Base-by-base conservation (phyloP, 1,284 basidiomycete genomes). In the Cryptococcus deneoformans region DNA sequence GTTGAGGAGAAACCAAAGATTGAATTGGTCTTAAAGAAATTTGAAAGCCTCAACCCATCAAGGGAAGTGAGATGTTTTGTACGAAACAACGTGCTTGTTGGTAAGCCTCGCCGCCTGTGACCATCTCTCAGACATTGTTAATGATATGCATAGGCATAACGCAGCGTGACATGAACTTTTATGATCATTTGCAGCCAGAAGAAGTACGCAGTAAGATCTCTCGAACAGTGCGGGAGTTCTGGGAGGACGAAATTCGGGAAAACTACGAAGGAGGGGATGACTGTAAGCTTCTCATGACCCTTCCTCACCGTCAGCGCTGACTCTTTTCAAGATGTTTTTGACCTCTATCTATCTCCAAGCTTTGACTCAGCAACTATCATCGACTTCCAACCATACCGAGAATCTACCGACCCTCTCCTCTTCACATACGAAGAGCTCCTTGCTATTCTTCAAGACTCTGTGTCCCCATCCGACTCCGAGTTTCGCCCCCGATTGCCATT, bases 1-100 rank as follows among this genome's bases (percentile, higher is more conserved):
- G 20, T 24, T 45, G 40, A 42, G 36, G 43, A 7, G 36, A 51
- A 53, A n/a, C 88, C 89, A 64, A 80, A 84, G 35, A 80, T 94
- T 2, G 91, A 96, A 70, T 83, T 99, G n/a, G 87, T 96, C 1
- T 80, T 98, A 58, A 86, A 92, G 62, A 92, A 94, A 73, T 97
- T 90, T 89, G 91, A 92, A 66, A 81, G 88, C 14, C 81, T 99
- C 52, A 89, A 93, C 61, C 83, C 84, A 20, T 87, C 90, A 60
- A 82, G 90, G 52, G 92, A 96, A 74, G 77, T 95, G 52, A 82
- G 92, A 24, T 93, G 92, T 78, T 95, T 96, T 69, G 90, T 96
- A 5, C 81, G 89, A 40, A 79, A 85, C 12, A 82, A 86, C 53
- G 74, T 67, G 1, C 79, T 95, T 10, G 70, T 92, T 42, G 92